phyloP scores from a whole-genome alignment of 352 stramenopile genomes.

The Pythium chondricola region DNA sequence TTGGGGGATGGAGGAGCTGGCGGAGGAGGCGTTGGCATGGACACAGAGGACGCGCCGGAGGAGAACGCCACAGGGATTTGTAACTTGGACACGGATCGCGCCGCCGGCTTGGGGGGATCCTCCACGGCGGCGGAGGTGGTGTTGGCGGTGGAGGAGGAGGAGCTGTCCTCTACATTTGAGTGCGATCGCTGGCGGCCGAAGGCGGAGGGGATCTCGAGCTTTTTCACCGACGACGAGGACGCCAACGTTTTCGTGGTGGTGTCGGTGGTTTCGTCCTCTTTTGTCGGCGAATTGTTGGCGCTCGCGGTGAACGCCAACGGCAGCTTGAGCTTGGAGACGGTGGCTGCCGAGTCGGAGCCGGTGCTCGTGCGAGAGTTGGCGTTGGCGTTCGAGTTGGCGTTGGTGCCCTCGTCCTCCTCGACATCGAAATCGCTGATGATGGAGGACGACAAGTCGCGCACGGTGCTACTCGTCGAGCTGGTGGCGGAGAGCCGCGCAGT shows the following conservation, averaged over 20 bases:
- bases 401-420: conserved; percentile 19
- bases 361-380: conserved; percentile 5
- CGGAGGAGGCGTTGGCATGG: conserved; percentile 9
- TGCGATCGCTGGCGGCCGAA: conserved; percentile 15
- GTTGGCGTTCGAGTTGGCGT: not conserved
- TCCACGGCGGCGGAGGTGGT: not conserved
- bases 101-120: conserved; percentile 7
- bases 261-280: conserved; percentile 41
- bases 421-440: conserved; percentile 17
- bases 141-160: no score
- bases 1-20: conserved; percentile 2
- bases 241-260: not conserved
- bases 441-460: conserved; percentile 4
- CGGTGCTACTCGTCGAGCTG: conserved; percentile 5
- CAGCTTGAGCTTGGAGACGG: conserved; percentile 19
- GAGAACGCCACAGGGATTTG: conserved; percentile 43
- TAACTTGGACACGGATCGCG: conserved; percentile 61
- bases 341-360: conserved; percentile 2
- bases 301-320: conserved; percentile 9
- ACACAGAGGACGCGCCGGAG: not conserved
- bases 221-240: conserved; percentile 6
- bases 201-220: conserved; percentile 17
- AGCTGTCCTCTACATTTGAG: conserved; percentile 2
- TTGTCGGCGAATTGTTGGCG: conserved; percentile 23
- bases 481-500: conserved; percentile 5